Evolutionary conservation across 2,329 filamentous ascomycete genomes (phyloP), one percentile per base, ranked within the genome.

Genomic region (Beauveria medogensis): DNA sequence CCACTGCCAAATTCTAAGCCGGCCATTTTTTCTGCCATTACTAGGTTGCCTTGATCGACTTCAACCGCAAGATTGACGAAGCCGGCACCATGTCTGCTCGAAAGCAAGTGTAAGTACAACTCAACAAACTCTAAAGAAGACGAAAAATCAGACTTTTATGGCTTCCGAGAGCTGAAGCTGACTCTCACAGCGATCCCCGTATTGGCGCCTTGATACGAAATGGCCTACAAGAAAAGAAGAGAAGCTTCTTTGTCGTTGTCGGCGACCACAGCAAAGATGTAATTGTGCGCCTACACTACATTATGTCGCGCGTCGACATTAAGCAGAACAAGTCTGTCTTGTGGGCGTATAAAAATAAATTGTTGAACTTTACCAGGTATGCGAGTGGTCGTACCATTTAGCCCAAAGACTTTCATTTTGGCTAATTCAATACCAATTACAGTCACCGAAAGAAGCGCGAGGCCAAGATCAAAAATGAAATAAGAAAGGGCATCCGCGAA

Each of bases 271-370:
- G 92, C 67, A 99, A 99, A 75, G 94, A 99, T 81, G 91, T 93
- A 68, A 97, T 99, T 72, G 92, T 97, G 66, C 87, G 97, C 72
- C 82, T 83, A 63, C 92, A 97, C 77, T 92, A 94, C 71, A 95
- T 99, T 70, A 90, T 97, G 81, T 89, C 92, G 55, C 89, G 85
- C 68, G 87, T 90, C 71, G 91, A 96, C 72, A 85, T 97, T 65
- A 96, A 95, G 77, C 86, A 96, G 74, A 78, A 78, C 78, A 97
- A 97, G 75, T 94, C 90, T 14, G 92, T 99, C 3, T 80, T 99
- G 12, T 99, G 94, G 94, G 93, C 94, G 22, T 99, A 99, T 80
- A 97, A 97, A 82, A 96, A 95, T 74, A 94, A 99, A 75, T 82
- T 99, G 12, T 80, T 99, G 37, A 92, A 92, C 55, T 97, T 97